Evolutionary conservation across 2,329 filamentous ascomycete species (phyloP).

Genomic region (Sporothrix brunneoviolacea): DNA sequence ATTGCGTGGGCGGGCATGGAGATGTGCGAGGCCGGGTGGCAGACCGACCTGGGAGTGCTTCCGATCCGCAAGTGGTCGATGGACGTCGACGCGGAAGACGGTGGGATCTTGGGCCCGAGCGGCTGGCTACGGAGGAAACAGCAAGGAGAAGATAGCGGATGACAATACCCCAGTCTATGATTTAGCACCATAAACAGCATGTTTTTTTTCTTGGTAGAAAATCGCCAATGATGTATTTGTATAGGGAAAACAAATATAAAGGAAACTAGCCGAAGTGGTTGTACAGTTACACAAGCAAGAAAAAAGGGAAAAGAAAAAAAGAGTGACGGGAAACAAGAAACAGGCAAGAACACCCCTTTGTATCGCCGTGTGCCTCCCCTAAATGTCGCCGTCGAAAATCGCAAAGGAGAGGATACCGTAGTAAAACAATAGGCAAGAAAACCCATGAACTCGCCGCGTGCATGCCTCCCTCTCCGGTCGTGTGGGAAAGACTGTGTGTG

Average conservation of each 20-base stretch:
- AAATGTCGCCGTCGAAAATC: too few species aligned
- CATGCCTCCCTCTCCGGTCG: too few species aligned
- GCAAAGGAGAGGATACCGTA: too few species aligned
- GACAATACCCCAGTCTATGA: not conserved
- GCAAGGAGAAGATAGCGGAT: not conserved
- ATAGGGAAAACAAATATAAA: conserved; percentile 6
- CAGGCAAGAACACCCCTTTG: too few species aligned
- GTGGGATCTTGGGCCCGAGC: conserved; percentile 59
- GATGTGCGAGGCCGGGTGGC: conserved; percentile 78
- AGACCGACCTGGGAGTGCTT: conserved; percentile 52
- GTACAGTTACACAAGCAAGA: conserved; percentile 6
- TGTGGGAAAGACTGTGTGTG: too few species aligned
- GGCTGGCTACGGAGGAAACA: conserved; percentile 34
- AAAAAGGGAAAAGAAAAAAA: not conserved
- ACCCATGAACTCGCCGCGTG: too few species aligned
- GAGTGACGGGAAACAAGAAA: too few species aligned
- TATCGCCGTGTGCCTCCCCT: too few species aligned
- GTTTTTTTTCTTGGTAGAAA: not conserved
- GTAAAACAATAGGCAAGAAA: too few species aligned
- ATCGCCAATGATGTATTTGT: conserved; percentile 9
- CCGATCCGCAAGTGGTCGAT: conserved; percentile 68
- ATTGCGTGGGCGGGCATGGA: conserved; percentile 90
- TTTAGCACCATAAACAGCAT: not conserved
- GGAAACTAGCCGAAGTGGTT: conserved; percentile 3
- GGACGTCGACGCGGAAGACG: conserved; percentile 52